Percentiles rank a stretch among this genome's conserved stretches.
phyloP scores from a whole-genome alignment of 164 flowering plant species.

The Nymphaea thermarum region DNA sequence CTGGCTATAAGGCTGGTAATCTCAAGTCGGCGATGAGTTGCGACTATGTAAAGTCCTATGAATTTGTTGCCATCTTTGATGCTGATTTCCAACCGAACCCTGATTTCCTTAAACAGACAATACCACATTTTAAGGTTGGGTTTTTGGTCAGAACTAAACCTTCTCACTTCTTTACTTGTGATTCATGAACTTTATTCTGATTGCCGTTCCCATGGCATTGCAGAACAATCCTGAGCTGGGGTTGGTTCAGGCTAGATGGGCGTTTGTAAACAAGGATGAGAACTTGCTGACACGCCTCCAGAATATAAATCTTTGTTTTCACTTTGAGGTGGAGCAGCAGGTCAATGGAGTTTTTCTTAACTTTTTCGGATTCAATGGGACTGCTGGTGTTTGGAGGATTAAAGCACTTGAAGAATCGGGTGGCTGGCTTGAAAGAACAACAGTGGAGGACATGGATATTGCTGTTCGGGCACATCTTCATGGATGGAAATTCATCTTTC shows the following conservation, averaged over 20 bases:
- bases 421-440: constrained; percentile 98
- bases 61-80: constrained; percentile 86
- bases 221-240: constrained; percentile 85
- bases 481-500: constrained; percentile 88
- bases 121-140: constrained; percentile 82
- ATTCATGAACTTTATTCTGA: neutral
- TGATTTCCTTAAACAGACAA: constrained; percentile 64
- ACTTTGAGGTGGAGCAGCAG: constrained; percentile 97
- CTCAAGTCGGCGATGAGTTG: constrained; percentile 95
- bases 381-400: constrained; percentile 97
- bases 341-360: constrained; percentile 84
- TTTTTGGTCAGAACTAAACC: neutral
- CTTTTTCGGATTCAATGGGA: constrained; percentile 96
- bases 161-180: neutral
- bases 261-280: constrained; percentile 94
- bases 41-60: constrained; percentile 85
- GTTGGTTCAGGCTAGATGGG: constrained; percentile 94
- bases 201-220: constrained; percentile 1
- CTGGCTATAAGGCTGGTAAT: constrained; percentile 95
- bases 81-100: constrained; percentile 93
- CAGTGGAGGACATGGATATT: constrained; percentile 98
- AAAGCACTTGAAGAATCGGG: constrained; percentile 90
- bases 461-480: constrained; percentile 92
- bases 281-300: constrained; percentile 82
- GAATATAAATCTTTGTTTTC: constrained; percentile 73